Evolutionary conservation across 2,329 filamentous ascomycete genomes (phyloP), one percentile per base, ranked within the genome.

Genomic region (Orbilia javanica): DNA sequence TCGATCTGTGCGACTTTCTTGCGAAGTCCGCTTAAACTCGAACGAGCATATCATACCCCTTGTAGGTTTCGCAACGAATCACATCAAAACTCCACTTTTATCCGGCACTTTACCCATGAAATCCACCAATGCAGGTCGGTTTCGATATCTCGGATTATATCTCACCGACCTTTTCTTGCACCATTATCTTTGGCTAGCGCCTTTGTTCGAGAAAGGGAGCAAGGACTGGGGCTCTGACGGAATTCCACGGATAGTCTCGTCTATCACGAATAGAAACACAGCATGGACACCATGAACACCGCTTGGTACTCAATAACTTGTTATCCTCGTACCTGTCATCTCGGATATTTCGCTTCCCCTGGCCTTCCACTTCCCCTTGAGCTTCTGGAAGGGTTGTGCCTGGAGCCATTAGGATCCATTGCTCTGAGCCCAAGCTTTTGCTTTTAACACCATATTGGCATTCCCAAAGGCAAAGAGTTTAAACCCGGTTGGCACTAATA

Each of bases 131-230:
- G 74, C 74, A 78, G 50, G 62, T 63, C 67, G 31, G 67, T 78
- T 78, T 72, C 22, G 60, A 71, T 78, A 78, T 78, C 74, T 78
- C 74, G 74, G 74, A 68, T 70, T 72, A 72, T 67, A 78, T 78
- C 67, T 78, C 44, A 72, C 74, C 74, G 74, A 64, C 62, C 18
- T 62, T 29, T 60, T 39, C 25, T 48, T 44, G 25, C 60, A 68
- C 62, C 67, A 67, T 62, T 63, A 63, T 66, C 67, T 72, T 46
- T 36, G 20, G 42, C 48, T 13, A 44, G 55, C 11, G 48, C 27
- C 31, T 77, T 68, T 52, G 22, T 46, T 60, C 44, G 48, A 73
- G 52, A 31, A 31, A 52, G 20, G n/a, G 55, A 42, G 55, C 50
- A 39, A 22, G 63, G 63, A 34, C 39, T 50, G 50, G 71, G 63